Evolutionary conservation across 331 rosid species (phyloP).

Genomic region (Quercus lobata): DNA sequence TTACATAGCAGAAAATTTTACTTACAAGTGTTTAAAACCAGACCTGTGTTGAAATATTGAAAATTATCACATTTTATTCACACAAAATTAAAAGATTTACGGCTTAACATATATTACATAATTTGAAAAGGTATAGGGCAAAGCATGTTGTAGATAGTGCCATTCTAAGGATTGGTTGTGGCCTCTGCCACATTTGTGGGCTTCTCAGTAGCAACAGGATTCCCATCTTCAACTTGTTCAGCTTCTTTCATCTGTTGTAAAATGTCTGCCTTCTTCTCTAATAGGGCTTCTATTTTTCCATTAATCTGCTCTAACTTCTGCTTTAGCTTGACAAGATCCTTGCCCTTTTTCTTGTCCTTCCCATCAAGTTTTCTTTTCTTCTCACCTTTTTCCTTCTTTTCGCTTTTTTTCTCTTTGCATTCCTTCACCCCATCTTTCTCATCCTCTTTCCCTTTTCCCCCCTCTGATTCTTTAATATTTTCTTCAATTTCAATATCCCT

Average conservation of each 20-base stretch:
- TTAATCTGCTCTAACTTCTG: slow-evolving; percentile 58
- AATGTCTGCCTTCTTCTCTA: slow-evolving; percentile 41
- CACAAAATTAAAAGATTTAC: not conserved
- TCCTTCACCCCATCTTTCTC: slow-evolving; percentile 21
- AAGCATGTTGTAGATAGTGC: not conserved
- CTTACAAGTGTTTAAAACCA: too few relatives aligned
- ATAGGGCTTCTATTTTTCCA: slow-evolving; percentile 49
- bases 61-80: not conserved
- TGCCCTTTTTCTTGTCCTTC: slow-evolving; percentile 40
- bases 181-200: slow-evolving; percentile 20
- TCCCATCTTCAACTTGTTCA: slow-evolving; percentile 36
- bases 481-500: slow-evolving; percentile 40
- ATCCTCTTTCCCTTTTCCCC: slow-evolving; percentile 7
- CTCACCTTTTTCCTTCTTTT: slow-evolving; percentile 38
- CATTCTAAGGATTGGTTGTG: not conserved
- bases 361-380: slow-evolving; percentile 46
- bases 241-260: slow-evolving; percentile 58
- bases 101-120: too few relatives aligned
- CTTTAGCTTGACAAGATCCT: slow-evolving; percentile 44
- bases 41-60: too few relatives aligned
- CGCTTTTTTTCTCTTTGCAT: slow-evolving; percentile 35
- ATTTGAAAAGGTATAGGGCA: not conserved
- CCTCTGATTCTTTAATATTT: slow-evolving; percentile 22
- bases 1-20: too few relatives aligned
- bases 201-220: slow-evolving; percentile 18